These are phyloP conservation scores for Aeschynomene evenia DNA, from an alignment of 306 rosid genomes.

Conservation along the genomic window DNA sequence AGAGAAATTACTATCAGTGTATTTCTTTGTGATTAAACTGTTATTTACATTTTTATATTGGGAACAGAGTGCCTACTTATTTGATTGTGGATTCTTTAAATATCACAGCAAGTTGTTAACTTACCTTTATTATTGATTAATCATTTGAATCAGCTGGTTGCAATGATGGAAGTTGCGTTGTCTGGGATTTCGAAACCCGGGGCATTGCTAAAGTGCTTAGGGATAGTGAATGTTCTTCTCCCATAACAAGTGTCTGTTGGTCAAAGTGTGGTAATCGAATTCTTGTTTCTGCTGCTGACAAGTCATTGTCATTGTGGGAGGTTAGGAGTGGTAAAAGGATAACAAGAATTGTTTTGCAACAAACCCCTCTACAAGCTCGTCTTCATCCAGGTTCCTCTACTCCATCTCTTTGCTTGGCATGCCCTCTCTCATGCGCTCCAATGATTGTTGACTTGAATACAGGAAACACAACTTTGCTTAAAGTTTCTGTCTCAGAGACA, in stretches of 20 bases:
- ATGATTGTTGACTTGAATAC: slow-evolving; percentile 82
- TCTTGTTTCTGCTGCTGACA: slow-evolving; percentile 90
- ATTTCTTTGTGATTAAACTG: slow-evolving; percentile 3
- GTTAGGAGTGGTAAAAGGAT: slow-evolving; percentile 72
- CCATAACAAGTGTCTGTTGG: slow-evolving; percentile 34
- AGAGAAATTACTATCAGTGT: neutral
- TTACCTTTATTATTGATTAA: slow-evolving; percentile 28
- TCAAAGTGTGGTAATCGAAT: slow-evolving; percentile 23
- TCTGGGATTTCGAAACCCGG: slow-evolving; percentile 97
- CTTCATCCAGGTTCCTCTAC: slow-evolving; percentile 87
- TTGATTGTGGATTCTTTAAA: slow-evolving; percentile 7
- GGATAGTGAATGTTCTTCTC: slow-evolving; percentile 72
- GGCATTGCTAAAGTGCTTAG: slow-evolving; percentile 87
- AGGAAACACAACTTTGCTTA: slow-evolving; percentile 66
- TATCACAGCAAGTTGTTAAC: neutral
- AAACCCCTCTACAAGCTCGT: slow-evolving; percentile 84
- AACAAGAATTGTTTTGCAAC: slow-evolving; percentile 58
- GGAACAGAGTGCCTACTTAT: neutral
- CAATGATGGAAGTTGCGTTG: slow-evolving; percentile 87
- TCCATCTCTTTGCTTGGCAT: slow-evolving; percentile 83
- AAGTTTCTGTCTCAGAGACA: slow-evolving; percentile 63
- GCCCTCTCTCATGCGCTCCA: slow-evolving; percentile 95
- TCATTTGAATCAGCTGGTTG: slow-evolving; percentile 75
- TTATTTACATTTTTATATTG: neutral
- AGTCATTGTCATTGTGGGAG: slow-evolving; percentile 82